These are phyloP conservation scores for Cordyceps fumosorosea DNA, from an alignment of 2,329 filamentous ascomycete genomes.

Conservation along the genomic window DNA sequence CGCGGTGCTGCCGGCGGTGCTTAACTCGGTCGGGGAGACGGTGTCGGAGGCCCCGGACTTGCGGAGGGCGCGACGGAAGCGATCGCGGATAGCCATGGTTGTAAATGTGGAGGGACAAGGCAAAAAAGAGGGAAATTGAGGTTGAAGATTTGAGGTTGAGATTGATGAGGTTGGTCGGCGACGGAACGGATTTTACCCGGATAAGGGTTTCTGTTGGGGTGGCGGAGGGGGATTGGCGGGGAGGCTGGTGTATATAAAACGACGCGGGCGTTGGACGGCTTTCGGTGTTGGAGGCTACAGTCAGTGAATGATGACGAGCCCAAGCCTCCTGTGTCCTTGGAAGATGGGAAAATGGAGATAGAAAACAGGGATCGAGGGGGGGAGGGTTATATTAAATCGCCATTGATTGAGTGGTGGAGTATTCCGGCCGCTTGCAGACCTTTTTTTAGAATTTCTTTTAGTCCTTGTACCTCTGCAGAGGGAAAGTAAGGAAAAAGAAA, in stretches of 20 bases:
- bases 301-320: neutral
- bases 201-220: slow-evolving; percentile 1
- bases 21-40: slow-evolving; percentile 27
- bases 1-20: slow-evolving; percentile 11
- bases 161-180: neutral
- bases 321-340: neutral
- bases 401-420: neutral
- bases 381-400: neutral
- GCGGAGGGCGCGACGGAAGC: slow-evolving; percentile 35
- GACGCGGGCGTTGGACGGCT: neutral
- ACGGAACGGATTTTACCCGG: neutral
- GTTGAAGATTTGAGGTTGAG: neutral
- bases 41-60: slow-evolving; percentile 27
- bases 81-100: slow-evolving; percentile 37
- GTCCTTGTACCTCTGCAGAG: neutral
- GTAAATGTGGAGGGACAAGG: slow-evolving; percentile 16
- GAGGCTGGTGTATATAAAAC: neutral
- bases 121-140: neutral
- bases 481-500: neutral
- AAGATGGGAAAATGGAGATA: neutral
- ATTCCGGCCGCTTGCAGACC: neutral
- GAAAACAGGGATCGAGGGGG: neutral
- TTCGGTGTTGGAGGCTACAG: neutral
- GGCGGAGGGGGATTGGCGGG: neutral
- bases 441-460: neutral